These are phyloP conservation scores for Aureobasidium musti DNA, from an alignment of 2,329 filamentous ascomycete species.

Conservation along the genomic window DNA sequence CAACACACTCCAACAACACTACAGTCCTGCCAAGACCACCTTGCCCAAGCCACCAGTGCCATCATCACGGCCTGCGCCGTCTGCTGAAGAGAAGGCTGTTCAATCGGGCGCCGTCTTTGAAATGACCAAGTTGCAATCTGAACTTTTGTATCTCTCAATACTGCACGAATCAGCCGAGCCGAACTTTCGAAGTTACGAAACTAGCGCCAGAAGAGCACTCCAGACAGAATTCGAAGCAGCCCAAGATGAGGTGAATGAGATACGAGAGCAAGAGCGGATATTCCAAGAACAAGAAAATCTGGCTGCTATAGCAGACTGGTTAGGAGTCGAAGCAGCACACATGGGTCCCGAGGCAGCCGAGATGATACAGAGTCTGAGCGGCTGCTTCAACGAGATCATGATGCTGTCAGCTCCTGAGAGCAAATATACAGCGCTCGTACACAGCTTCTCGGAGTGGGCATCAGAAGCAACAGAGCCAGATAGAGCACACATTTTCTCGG, in stretches of 20 bases:
- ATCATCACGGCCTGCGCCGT: constrained; percentile 55
- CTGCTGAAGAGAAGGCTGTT: constrained; percentile 62
- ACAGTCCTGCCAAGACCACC: constrained; percentile 62
- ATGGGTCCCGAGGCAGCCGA: constrained; percentile 7
- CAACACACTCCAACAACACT: constrained; percentile 66
- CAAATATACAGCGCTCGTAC: constrained; percentile 57
- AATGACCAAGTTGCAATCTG: constrained; percentile 53
- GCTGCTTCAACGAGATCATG: constrained; percentile 60
- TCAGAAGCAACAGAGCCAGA: constrained; percentile 33
- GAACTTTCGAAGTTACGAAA: constrained; percentile 56
- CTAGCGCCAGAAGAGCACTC: constrained; percentile 51
- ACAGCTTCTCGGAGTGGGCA: constrained; percentile 63
- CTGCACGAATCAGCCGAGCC: constrained; percentile 58
- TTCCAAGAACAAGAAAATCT: constrained; percentile 54
- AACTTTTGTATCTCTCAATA: constrained; percentile 66
- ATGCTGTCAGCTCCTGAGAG: constrained; percentile 58
- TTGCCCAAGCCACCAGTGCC: constrained; percentile 62
- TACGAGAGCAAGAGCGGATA: constrained; percentile 5
- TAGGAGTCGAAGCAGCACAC: constrained; percentile 52
- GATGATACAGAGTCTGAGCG: constrained; percentile 55
- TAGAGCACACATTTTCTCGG: constrained; percentile 14
- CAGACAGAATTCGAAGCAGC: constrained; percentile 43
- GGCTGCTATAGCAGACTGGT: constrained; percentile 57
- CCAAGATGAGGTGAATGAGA: constrained; percentile 35
- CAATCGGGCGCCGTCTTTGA: constrained; percentile 52